phyloP scores from a whole-genome alignment of 495 filamentous ascomycete genomes.

The Trichoderma parareesei region DNA sequence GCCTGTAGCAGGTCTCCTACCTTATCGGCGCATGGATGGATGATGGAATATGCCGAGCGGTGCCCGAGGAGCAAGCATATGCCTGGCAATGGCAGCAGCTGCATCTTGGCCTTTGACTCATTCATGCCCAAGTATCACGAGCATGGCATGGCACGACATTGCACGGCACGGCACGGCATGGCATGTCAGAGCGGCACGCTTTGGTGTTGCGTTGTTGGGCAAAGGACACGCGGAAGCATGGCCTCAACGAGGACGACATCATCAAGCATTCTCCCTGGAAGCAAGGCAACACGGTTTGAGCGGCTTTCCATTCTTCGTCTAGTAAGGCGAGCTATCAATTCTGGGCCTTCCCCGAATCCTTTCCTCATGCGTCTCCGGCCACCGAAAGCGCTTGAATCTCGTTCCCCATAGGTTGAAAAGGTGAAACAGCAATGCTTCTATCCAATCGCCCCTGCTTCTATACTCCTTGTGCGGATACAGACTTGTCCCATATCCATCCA shows the following conservation, averaged over 20 bases:
- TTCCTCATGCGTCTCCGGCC: neutral
- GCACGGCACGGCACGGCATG: neutral
- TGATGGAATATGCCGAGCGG: neutral
- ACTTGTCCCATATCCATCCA: neutral
- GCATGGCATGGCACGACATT: neutral
- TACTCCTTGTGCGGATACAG: neutral
- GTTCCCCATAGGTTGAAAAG: neutral
- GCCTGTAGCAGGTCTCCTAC: neutral
- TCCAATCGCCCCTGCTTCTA: neutral
- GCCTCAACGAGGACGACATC: neutral
- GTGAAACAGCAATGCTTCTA: neutral
- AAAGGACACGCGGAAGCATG: neutral
- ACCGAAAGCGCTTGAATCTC: slow-evolving; percentile 1
- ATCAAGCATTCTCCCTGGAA: neutral
- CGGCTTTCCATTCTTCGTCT: neutral
- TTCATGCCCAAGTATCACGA: neutral
- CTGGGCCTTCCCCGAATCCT: neutral
- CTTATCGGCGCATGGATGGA: neutral
- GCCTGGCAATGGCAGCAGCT: neutral
- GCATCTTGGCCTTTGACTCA: neutral
- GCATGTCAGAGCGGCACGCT: neutral
- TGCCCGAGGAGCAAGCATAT: neutral
- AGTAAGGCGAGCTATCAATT: neutral
- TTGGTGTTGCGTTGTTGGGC: neutral
- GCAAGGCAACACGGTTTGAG: neutral